phyloP scores from a whole-genome alignment of 2,329 filamentous ascomycete genomes.

The Chaetoscypha palmicola region DNA sequence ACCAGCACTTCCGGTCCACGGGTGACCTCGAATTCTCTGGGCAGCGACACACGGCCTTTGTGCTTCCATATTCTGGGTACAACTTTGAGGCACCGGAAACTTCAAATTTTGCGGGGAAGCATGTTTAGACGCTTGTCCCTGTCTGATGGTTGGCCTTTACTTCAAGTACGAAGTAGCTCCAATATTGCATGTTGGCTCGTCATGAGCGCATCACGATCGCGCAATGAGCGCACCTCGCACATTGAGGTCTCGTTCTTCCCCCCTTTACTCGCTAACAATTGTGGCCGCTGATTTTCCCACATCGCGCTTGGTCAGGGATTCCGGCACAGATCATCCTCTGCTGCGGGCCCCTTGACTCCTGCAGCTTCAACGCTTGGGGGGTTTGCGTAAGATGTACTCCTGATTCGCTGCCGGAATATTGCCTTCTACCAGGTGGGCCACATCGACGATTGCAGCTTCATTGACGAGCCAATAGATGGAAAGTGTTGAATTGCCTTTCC shows the following conservation, averaged over 20 bases:
- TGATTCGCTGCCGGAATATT: conserved; percentile 14
- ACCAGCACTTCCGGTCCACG: background rate
- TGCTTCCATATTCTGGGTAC: conserved; percentile 4
- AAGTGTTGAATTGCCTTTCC: background rate
- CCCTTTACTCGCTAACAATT: background rate
- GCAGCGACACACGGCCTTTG: background rate
- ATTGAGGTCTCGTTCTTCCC: background rate
- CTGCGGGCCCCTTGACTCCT: conserved; percentile 17
- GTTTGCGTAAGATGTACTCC: background rate
- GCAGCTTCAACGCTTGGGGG: conserved; percentile 12
- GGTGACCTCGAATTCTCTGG: background rate
- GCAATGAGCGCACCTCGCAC: no score
- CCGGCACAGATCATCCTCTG: conserved; percentile 18
- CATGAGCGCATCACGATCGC: background rate
- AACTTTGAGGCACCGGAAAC: background rate
- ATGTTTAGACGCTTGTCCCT: background rate
- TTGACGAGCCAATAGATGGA: background rate
- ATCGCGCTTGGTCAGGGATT: conserved; percentile 14
- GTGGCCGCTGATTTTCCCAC: conserved; percentile 6
- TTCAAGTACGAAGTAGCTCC: no score
- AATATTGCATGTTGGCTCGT: no score
- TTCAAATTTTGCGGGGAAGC: conserved; percentile 19
- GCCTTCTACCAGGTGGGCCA: conserved; percentile 1
- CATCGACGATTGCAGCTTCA: conserved; percentile 10
- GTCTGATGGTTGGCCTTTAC: no score